Evolutionary conservation across 2,329 filamentous ascomycete species (phyloP).

Genomic region (Cryphonectria carpinicola): DNA sequence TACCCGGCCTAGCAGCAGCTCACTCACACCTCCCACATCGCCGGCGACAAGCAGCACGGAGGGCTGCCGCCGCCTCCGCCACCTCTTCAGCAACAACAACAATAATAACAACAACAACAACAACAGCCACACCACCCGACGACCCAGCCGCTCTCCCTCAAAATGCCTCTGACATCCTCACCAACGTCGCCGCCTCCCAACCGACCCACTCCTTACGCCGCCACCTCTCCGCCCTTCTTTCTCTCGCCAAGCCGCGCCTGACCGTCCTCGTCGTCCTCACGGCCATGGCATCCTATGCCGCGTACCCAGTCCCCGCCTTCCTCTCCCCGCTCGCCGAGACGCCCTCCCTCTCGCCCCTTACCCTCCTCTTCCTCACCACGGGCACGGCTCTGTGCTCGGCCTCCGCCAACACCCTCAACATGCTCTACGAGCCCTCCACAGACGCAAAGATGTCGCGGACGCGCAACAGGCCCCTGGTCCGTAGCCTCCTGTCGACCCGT

Average conservation of each 20-base stretch:
- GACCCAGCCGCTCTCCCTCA: constrained; percentile 34
- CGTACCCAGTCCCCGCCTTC: constrained; percentile 90
- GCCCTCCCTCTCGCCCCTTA: constrained; percentile 86
- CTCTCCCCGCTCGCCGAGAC: constrained; percentile 68
- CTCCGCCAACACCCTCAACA: constrained; percentile 92
- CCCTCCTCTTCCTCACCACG: constrained; percentile 86
- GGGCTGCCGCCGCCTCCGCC: constrained; percentile 29
- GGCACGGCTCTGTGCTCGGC: constrained; percentile 90
- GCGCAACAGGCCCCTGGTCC: constrained; percentile 84
- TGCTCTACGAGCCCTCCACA: constrained; percentile 90
- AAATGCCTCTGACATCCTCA: constrained; percentile 57
- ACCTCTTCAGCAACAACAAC: neutral
- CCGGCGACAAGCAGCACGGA: constrained; percentile 35
- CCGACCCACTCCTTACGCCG: constrained; percentile 62
- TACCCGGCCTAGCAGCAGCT: neutral
- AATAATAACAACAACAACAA: neutral
- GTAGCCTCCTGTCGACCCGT: constrained; percentile 73
- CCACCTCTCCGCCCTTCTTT: constrained; percentile 78
- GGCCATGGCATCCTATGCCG: constrained; percentile 85
- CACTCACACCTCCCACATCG: constrained; percentile 33
- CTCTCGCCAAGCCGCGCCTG: constrained; percentile 92
- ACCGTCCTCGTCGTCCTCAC: constrained; percentile 90
- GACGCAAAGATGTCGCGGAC: constrained; percentile 96
- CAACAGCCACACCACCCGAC: constrained; percentile 9
- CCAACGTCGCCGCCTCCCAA: constrained; percentile 54